phyloP scores from a whole-genome alignment of 176 grass and related monocot species.

The Neostapfia colusana region DNA sequence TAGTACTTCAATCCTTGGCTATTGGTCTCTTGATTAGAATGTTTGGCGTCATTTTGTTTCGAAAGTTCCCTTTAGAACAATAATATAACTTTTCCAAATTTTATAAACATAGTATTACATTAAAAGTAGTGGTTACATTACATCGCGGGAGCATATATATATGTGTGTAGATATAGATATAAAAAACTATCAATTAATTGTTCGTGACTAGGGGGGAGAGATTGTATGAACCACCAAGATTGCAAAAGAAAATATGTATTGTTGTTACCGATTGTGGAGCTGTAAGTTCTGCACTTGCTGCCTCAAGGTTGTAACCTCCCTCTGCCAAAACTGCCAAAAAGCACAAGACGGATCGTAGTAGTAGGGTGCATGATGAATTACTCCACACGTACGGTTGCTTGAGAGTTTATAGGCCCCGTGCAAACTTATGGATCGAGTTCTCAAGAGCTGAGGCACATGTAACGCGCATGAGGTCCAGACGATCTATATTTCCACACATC shows the following conservation, averaged over 20 bases:
- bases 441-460: no score
- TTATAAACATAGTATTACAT: background rate
- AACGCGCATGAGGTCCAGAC: no score
- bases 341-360: background rate
- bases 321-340: slow-evolving; percentile 37
- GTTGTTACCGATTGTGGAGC: slow-evolving; percentile 35
- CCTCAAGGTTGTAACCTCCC: slow-evolving; percentile 39
- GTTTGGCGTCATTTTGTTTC: no score
- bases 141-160: no score
- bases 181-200: background rate
- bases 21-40: no score
- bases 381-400: background rate
- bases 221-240: background rate
- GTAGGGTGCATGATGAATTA: no score
- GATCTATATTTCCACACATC: no score
- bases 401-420: background rate
- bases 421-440: background rate
- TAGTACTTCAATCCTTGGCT: no score
- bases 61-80: no score
- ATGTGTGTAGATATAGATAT: no score
- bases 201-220: no score
- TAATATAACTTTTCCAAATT: no score
- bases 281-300: slow-evolving; percentile 48
- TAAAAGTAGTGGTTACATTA: background rate
- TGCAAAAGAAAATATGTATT: background rate